Conservation (phyloP, 2,329 filamentous ascomycete species). For the Aspergillus ochraceus region DNA sequence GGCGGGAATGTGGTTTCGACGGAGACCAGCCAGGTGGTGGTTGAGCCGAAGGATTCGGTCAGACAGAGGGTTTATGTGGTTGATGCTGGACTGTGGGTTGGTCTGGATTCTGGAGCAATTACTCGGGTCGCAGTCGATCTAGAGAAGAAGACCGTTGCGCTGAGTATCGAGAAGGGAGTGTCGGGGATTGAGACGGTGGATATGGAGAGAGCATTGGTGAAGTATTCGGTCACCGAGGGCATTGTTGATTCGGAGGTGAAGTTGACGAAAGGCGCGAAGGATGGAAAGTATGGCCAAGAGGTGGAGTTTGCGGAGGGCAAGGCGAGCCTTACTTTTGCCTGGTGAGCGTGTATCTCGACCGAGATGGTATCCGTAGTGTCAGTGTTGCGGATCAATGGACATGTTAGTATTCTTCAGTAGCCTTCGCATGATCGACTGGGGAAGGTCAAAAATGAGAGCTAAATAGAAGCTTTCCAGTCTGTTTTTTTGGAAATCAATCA, state of each 20-base stretch:
- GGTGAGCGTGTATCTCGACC: not conserved
- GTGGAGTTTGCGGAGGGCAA: not conserved
- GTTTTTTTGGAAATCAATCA: no score
- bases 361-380: no score
- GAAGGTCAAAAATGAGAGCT: no score
- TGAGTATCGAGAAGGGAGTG: not conserved
- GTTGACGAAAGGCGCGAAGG: not conserved
- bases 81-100: not conserved
- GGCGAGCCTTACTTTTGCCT: not conserved
- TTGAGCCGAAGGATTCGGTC: not conserved
- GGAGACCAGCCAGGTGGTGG: conserved; percentile 27
- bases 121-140: not conserved
- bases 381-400: no score
- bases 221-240: not conserved
- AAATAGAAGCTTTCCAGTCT: no score
- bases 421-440: no score
- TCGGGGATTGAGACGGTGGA: not conserved
- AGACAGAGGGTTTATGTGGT: not conserved
- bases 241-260: not conserved
- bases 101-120: not conserved
- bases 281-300: not conserved
- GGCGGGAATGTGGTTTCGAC: not conserved
- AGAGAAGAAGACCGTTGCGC: not conserved
- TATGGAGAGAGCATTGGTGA: not conserved
- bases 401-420: no score